Evolutionary conservation across 2,329 filamentous ascomycete species (phyloP), one percentile per base, ranked within the genome.

Genomic region (Hypoxylon sp.): DNA sequence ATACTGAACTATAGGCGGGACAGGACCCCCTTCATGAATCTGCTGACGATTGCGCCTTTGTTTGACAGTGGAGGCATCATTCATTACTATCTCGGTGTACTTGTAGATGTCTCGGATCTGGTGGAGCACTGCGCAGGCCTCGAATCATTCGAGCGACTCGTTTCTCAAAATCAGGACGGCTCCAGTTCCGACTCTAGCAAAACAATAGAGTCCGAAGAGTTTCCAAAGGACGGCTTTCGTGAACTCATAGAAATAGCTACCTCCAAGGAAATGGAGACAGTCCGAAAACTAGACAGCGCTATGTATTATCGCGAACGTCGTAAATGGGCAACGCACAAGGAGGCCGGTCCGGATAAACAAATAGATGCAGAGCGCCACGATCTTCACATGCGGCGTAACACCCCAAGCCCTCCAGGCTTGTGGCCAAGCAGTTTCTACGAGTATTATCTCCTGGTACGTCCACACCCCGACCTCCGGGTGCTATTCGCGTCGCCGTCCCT

Each of bases 1-100:
- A 84, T 92, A 46, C 71, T 92, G 26, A 92, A 92, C 67, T 92
- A 89, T 63, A 81, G 87, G 21, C 82, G 87, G n/a, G 88, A 91
- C 61, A 88, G 88, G 0, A 88, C 86, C 0, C 86, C 87, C 0
- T 91, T 91, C 64, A 86, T 91, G 79, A 91, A 91, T 55, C 75
- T 91, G 2, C 75, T 90, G 16, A 89, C 89, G 83, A 80, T 83
- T n/a, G 84, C 87, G 1, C 88, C 87, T 0, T 72, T 91, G 0
- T 81, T 84, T 57, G 88, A 91, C 63, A 87, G 81, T 32, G 78
- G 81, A 12, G 88, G 88, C 2, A 75, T 76, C 0, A 77, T 88
- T 1, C 79, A 87, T 19, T 91, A 90, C 66, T 71, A 83, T 63
- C 82, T 91, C 45, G 88, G 88, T 16, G 87, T 87, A 0, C 87